Evolutionary conservation across 352 stramenopile species (phyloP).

Genomic region (Hyaloperonospora arabidopsidis): DNA sequence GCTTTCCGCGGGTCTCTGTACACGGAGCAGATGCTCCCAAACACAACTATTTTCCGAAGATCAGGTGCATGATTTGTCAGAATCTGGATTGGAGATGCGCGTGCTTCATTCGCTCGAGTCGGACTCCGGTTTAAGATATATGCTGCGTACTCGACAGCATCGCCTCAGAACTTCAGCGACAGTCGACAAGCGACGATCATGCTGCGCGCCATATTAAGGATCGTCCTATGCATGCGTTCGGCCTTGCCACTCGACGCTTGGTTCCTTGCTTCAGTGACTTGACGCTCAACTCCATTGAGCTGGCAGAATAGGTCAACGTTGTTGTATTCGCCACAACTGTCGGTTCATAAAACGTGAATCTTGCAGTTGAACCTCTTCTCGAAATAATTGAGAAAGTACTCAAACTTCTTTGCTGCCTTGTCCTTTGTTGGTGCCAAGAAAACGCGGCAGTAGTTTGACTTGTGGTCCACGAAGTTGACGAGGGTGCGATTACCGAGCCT

Average conservation of each 20-base stretch:
- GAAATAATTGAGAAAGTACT: not conserved
- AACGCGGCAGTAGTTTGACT: not conserved
- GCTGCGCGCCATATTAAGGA: not conserved
- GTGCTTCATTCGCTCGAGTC: not conserved
- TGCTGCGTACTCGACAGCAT: constrained; percentile 1
- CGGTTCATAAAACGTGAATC: not conserved
- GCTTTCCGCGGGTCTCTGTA: not conserved
- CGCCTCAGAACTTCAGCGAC: not conserved
- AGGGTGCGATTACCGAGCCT: not conserved
- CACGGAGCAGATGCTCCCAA: not conserved
- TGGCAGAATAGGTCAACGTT: constrained; percentile 3
- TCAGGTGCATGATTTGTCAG: not conserved
- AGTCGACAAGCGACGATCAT: not conserved
- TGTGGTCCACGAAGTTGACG: constrained; percentile 1
- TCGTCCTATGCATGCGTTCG: constrained; percentile 1
- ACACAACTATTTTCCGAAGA: not conserved
- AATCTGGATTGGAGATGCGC: not conserved
- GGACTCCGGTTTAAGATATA: not conserved
- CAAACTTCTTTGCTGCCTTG: not conserved
- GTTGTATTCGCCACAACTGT: not conserved
- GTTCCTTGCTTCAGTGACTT: not conserved
- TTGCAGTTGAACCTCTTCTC: not conserved
- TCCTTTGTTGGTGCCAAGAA: not conserved
- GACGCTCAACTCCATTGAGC: not conserved
- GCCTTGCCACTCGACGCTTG: not conserved